These are phyloP conservation scores for Sordariomycetes sp. DNA, from an alignment of 2,329 filamentous ascomycete species.

Conservation along the genomic window DNA sequence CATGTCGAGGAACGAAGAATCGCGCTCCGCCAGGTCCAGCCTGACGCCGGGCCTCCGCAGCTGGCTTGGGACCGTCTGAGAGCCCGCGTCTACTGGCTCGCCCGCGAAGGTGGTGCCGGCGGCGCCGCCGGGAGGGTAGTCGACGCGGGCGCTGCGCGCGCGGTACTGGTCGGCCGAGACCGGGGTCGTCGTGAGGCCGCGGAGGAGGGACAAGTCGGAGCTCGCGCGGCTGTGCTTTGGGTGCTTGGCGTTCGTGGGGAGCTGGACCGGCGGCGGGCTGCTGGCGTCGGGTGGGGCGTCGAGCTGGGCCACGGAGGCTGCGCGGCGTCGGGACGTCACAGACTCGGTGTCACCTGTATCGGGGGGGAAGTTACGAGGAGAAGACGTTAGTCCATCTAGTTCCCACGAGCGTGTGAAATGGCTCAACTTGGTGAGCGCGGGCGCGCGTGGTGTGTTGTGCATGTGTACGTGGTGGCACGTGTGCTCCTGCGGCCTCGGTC, in stretches of 20 bases:
- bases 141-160: slow-evolving; percentile 29
- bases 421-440: too few relatives aligned
- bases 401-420: not conserved
- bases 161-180: slow-evolving; percentile 24
- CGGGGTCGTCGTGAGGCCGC: slow-evolving; percentile 35
- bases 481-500: not conserved
- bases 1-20: slow-evolving; percentile 50
- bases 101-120: slow-evolving; percentile 17
- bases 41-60: slow-evolving; percentile 38
- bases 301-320: slow-evolving; percentile 48
- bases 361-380: not conserved
- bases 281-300: slow-evolving; percentile 35
- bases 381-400: not conserved
- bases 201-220: slow-evolving; percentile 53
- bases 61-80: slow-evolving; percentile 9
- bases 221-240: slow-evolving; percentile 58
- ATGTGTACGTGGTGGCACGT: not conserved
- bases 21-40: slow-evolving; percentile 30
- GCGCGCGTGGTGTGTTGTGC: not conserved
- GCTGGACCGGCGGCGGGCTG: slow-evolving; percentile 29
- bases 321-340: slow-evolving; percentile 34
- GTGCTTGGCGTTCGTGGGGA: slow-evolving; percentile 29
- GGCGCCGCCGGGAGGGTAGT: slow-evolving; percentile 14
- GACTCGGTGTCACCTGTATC: slow-evolving; percentile 21
- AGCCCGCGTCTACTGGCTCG: slow-evolving; percentile 14